Evolutionary conservation across 768 basidiomycete genomes (phyloP).

Genomic region (Tremella yokohamensis): DNA sequence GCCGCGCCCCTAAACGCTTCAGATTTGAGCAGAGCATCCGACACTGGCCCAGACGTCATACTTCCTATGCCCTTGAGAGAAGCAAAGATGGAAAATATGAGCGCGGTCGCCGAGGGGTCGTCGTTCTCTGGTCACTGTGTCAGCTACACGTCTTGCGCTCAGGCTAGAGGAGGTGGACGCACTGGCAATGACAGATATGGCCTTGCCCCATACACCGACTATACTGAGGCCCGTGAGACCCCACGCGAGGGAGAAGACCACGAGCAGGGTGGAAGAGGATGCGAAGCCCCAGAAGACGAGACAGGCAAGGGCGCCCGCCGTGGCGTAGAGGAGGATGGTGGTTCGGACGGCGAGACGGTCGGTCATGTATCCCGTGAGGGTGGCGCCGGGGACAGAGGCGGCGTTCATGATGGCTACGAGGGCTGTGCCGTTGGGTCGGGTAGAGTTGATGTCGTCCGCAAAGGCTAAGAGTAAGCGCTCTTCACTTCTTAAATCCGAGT

Average conservation of each 20-base stretch:
- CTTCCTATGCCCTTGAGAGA: conserved; percentile 41
- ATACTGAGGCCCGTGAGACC: conserved; percentile 38
- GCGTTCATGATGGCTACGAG: conserved; percentile 48
- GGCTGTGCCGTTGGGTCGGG: conserved; percentile 33
- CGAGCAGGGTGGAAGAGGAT: conserved; percentile 24
- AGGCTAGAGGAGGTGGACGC: conserved; percentile 12
- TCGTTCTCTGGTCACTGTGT: conserved; percentile 17
- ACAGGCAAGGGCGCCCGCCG: conserved; percentile 34
- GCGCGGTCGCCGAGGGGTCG: conserved; percentile 25
- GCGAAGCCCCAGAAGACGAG: conserved; percentile 48
- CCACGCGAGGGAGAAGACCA: conserved; percentile 35
- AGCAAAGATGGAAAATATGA: conserved; percentile 40
- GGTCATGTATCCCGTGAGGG: conserved; percentile 36
- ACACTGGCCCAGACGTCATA: conserved; percentile 44
- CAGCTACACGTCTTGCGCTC: neutral
- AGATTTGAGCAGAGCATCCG: conserved; percentile 35
- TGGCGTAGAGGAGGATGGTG: conserved; percentile 36
- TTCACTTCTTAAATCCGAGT: neutral
- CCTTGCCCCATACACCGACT: conserved; percentile 36
- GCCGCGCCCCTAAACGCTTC: conserved; percentile 21
- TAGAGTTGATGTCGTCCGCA: conserved; percentile 32
- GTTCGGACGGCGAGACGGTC: conserved; percentile 31
- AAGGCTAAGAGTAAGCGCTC: conserved; percentile 21
- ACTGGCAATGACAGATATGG: conserved; percentile 39
- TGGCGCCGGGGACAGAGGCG: conserved; percentile 40